Evolutionary conservation across 2,329 filamentous ascomycete genomes (phyloP), one percentile per base, ranked within the genome.

Genomic region (Cladosporium phlei): DNA sequence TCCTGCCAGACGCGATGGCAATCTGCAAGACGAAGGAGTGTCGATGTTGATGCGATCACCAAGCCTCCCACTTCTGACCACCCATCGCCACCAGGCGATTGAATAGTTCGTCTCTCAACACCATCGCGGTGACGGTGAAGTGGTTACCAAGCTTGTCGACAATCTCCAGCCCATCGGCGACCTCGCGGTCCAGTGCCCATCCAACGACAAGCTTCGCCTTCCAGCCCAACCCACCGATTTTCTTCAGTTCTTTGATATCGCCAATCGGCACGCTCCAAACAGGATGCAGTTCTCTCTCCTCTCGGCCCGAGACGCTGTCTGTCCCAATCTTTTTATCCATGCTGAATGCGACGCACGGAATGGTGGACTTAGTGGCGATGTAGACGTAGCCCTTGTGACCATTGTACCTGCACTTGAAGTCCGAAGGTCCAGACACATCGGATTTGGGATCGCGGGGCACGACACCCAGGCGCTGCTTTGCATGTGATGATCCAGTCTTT

Each of bases 191-290:
- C 58, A 88, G 75, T 1, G 85, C 82, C 86, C 88, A 88, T 0
- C 87, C 86, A 1, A 93, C 85, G 2, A 93, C 76, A 39, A 93
- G 68, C 69, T 88, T 91, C 1, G 82, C 81, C 67, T 93, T 94
- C 87, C 87, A 94, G 0, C 87, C 86, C 27, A 90, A 72, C 0
- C 88, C 88, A 4, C 88, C 87, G 2, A 90, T 71, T 67, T 94
- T 94, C 63, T 82, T 85, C 44, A 94, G 60, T 63, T 90, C 86
- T 40, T 64, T 69, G 35, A 94, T 83, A 12, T 91, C 84, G 0
- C 74, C 74, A 3, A 93, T 76, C 0, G 85, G 75, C 0, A 93
- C 72, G 5, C 77, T 82, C 78, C 86, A 94, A 0, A 78, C 65
- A 0, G 85, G 80, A 48, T 76, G 69, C 19, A 75, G 55, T 30